Conservation (phyloP, 331 rosid species). For the Spiraea crenata region DNA sequence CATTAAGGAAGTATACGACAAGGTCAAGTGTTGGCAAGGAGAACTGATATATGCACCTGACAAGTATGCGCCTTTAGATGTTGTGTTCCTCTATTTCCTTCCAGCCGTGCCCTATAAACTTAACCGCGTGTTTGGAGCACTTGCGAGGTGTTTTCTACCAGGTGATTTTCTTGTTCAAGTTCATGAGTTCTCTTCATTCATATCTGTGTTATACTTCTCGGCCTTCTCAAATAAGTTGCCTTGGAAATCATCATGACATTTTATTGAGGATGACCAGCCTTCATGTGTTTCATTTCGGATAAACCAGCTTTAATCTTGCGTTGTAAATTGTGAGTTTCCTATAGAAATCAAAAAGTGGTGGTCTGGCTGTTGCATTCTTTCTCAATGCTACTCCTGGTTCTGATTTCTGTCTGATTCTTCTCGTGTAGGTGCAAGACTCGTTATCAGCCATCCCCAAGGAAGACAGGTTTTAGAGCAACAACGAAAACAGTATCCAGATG, state of each 20-base stretch:
- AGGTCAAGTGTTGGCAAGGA: conserved; percentile 95
- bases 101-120: conserved; percentile 72
- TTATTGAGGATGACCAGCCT: neutral
- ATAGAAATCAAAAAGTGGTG: neutral
- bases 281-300: too few relatives aligned
- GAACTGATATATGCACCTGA: conserved; percentile 67
- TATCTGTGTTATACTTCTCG: neutral
- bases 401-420: conserved; percentile 23
- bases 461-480: conserved; percentile 59
- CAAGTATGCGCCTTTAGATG: conserved; percentile 72
- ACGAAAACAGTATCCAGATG: conserved; percentile 48
- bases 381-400: neutral
- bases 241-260: neutral
- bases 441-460: conserved; percentile 85
- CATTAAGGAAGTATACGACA: conserved; percentile 67
- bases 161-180: conserved; percentile 39
- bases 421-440: conserved; percentile 66
- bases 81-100: conserved; percentile 75
- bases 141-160: conserved; percentile 48
- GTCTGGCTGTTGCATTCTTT: conserved; percentile 1
- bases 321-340: neutral
- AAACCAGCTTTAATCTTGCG: too few relatives aligned
- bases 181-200: neutral
- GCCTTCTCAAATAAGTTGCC: neutral
- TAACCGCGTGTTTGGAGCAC: conserved; percentile 48